These are phyloP conservation scores for Bipolaris oryzae DNA, from an alignment of 2,329 filamentous ascomycete genomes.

Conservation along the genomic window DNA sequence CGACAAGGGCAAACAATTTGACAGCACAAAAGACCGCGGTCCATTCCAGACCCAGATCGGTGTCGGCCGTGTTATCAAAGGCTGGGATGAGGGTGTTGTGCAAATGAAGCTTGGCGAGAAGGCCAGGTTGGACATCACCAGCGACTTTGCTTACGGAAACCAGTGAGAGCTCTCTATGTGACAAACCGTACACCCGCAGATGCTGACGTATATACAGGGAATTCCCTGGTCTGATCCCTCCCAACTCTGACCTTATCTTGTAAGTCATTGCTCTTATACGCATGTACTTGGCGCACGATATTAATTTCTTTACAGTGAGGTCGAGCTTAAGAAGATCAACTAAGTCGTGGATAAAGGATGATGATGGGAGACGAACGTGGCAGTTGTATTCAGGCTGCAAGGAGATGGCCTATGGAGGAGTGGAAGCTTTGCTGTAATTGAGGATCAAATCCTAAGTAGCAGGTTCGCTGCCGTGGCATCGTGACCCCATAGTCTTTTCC, in stretches of 20 bases:
- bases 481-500: not conserved
- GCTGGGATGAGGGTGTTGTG: conserved; percentile 65
- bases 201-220: conserved; percentile 59
- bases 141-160: conserved; percentile 57
- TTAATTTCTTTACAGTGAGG: conserved; percentile 30
- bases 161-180: conserved; percentile 19
- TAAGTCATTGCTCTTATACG: conserved; percentile 57
- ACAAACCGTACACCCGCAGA: not conserved
- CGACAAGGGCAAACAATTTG: conserved; percentile 63
- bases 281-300: not conserved
- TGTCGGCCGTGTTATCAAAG: conserved; percentile 81
- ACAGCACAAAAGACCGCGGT: conserved; percentile 77
- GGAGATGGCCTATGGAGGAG: not conserved
- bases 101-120: conserved; percentile 91
- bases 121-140: conserved; percentile 79
- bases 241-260: conserved; percentile 78
- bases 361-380: not conserved
- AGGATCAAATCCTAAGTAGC: not conserved
- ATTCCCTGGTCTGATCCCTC: conserved; percentile 77
- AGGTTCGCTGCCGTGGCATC: no score
- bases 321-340: conserved; percentile 46
- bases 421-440: not conserved
- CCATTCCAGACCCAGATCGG: conserved; percentile 81
- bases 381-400: not conserved
- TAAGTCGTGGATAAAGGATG: conserved; percentile 15